Conservation (phyloP, 2,329 filamentous ascomycete species). For the Aspergillus melleus region DNA sequence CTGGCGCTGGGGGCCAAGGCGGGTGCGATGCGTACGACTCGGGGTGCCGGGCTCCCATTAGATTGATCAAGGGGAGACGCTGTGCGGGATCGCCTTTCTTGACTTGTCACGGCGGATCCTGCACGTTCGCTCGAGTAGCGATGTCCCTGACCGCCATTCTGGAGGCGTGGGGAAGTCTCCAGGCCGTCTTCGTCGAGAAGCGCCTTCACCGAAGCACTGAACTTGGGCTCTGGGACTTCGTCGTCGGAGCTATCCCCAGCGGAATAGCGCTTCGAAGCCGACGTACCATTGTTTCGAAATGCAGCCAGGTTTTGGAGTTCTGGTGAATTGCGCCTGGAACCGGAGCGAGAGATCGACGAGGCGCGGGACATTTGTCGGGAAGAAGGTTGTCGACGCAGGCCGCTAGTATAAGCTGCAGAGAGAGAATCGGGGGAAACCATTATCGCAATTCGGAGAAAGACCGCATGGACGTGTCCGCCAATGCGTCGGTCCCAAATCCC, state of each 20-base stretch:
- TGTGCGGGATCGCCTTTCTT: constrained; percentile 36
- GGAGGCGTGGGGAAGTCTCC: constrained; percentile 49
- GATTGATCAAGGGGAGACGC: constrained; percentile 39
- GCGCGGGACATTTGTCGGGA: constrained; percentile 40
- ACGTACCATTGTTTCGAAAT: constrained; percentile 20
- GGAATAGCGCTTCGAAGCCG: constrained; percentile 34
- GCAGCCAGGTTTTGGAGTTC: constrained; percentile 21
- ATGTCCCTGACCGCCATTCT: constrained; percentile 30
- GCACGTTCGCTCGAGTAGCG: constrained; percentile 25
- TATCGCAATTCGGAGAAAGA: constrained; percentile 18
- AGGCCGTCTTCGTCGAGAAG: constrained; percentile 61
- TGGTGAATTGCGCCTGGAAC: constrained; percentile 35
- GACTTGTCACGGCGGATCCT: constrained; percentile 27
- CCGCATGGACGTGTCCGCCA: constrained; percentile 19
- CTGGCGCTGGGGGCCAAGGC: constrained; percentile 29
- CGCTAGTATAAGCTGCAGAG: constrained; percentile 36
- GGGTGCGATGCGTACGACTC: constrained; percentile 42
- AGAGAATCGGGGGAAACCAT: constrained; percentile 42
- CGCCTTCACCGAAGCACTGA: constrained; percentile 88
- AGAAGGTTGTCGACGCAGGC: constrained; percentile 35
- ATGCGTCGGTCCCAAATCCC: constrained; percentile 16
- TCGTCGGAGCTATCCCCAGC: constrained; percentile 90
- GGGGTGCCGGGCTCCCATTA: constrained; percentile 43
- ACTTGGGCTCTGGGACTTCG: constrained; percentile 85
- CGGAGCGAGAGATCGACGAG: constrained; percentile 35